phyloP scores from a whole-genome alignment of 2,329 filamentous ascomycete species.

The Fusarium tanahbumbuense region DNA sequence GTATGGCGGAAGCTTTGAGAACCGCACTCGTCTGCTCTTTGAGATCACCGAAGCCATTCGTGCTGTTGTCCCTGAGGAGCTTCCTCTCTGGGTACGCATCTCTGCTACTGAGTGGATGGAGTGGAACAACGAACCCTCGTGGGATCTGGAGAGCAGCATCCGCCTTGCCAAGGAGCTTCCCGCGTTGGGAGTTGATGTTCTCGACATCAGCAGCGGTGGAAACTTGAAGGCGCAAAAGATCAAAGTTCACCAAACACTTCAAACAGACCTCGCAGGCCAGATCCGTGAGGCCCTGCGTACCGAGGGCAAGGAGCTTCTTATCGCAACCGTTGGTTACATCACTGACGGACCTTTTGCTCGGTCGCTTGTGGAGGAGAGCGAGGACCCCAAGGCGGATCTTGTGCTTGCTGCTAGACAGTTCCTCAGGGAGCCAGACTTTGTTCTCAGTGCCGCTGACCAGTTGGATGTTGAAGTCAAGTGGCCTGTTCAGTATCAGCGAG shows the following conservation, averaged over 20 bases:
- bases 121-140: slow-evolving; percentile 60
- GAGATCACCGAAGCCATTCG: slow-evolving; percentile 66
- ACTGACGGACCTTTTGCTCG: slow-evolving; percentile 75
- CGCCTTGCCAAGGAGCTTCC: slow-evolving; percentile 68
- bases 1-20: slow-evolving; percentile 74
- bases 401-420: slow-evolving; percentile 80
- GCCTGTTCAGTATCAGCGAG: slow-evolving; percentile 72
- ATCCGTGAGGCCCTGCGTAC: slow-evolving; percentile 74
- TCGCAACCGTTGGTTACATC: slow-evolving; percentile 82
- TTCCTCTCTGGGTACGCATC: slow-evolving; percentile 69
- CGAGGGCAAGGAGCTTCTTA: slow-evolving; percentile 65
- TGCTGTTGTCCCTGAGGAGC: slow-evolving; percentile 62
- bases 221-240: slow-evolving; percentile 73
- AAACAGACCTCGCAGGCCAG: slow-evolving; percentile 76
- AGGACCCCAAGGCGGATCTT: slow-evolving; percentile 70
- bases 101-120: slow-evolving; percentile 75
- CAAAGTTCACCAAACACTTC: slow-evolving; percentile 73
- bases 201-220: slow-evolving; percentile 85
- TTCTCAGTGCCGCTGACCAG: slow-evolving; percentile 77
- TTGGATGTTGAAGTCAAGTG: slow-evolving; percentile 77
- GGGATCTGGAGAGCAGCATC: slow-evolving; percentile 72
- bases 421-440: slow-evolving; percentile 83
- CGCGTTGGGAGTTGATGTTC: slow-evolving; percentile 78
- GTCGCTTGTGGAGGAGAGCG: slow-evolving; percentile 62
- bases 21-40: slow-evolving; percentile 70